These are phyloP conservation scores for Yamadazyma dushanensis DNA, from an alignment of 1,139 yeast genomes.

Conservation along the genomic window DNA sequence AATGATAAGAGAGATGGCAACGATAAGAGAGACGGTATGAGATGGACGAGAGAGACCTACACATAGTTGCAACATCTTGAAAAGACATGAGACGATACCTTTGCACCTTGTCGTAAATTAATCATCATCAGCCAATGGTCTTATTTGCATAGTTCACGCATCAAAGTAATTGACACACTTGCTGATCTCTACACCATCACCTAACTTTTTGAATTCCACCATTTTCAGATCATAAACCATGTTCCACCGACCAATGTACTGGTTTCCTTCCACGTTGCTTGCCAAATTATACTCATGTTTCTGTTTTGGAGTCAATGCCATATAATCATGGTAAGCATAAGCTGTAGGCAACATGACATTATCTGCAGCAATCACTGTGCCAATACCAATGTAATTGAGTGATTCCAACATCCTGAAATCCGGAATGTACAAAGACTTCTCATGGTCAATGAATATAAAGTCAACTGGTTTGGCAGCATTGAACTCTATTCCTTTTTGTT, in stretches of 20 bases:
- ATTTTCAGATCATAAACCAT: constrained; percentile 38
- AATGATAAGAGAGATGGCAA: too few relatives aligned
- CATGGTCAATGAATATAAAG: constrained; percentile 44
- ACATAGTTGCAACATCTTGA: too few relatives aligned
- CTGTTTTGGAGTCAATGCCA: constrained; percentile 34
- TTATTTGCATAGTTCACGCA: too few relatives aligned
- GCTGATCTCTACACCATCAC: constrained; percentile 35
- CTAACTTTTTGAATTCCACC: constrained; percentile 6
- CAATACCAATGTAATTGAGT: constrained; percentile 38
- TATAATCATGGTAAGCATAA: constrained; percentile 36
- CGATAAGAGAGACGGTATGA: too few relatives aligned
- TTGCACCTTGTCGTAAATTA: too few relatives aligned
- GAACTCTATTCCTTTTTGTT: constrained; percentile 2
- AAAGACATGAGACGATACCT: too few relatives aligned
- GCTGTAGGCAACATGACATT: constrained; percentile 38
- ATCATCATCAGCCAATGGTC: too few relatives aligned
- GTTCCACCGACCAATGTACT: constrained; percentile 44
- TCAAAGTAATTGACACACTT: constrained; percentile 16
- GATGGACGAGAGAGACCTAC: too few relatives aligned
- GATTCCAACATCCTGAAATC: constrained; percentile 46
- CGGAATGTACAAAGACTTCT: constrained; percentile 38
- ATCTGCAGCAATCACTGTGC: constrained; percentile 43
- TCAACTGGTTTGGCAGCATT: constrained; percentile 23
- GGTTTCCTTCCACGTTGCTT: constrained; percentile 28
- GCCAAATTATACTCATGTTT: constrained; percentile 28